A percentile compares a stretch with the other conserved stretches of the same genome.
phyloP scores from a whole-genome alignment of 2,329 filamentous ascomycete species.

The Arthrobotrys musiformis region DNA sequence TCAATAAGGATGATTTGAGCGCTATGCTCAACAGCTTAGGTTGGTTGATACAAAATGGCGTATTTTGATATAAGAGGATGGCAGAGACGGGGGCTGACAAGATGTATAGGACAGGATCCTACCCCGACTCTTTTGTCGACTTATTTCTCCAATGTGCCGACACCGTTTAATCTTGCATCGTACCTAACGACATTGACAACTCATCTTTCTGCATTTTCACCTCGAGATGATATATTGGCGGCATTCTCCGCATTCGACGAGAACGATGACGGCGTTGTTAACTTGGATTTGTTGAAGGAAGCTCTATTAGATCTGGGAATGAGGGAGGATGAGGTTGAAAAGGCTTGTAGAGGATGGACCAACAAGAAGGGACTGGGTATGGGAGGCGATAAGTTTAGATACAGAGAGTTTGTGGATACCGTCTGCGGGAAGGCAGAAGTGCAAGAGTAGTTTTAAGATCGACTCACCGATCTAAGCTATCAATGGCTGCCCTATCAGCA shows the following conservation, averaged over 20 bases:
- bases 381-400: slow-evolving; percentile 86
- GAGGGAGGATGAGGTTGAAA: slow-evolving; percentile 78
- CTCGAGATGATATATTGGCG: slow-evolving; percentile 81
- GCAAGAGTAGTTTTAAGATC: slow-evolving; percentile 52
- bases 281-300: slow-evolving; percentile 82
- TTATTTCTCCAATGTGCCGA: slow-evolving; percentile 81
- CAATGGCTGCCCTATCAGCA: no score
- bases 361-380: slow-evolving; percentile 73
- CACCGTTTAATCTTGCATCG: slow-evolving; percentile 82
- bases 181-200: slow-evolving; percentile 86
- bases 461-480: neutral
- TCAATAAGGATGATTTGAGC: slow-evolving; percentile 83
- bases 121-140: slow-evolving; percentile 74
- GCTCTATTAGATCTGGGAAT: slow-evolving; percentile 81
- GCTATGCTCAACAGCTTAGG: slow-evolving; percentile 89
- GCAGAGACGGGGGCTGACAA: neutral
- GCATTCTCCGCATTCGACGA: slow-evolving; percentile 96
- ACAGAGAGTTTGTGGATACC: slow-evolving; percentile 82
- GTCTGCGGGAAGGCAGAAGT: slow-evolving; percentile 59
- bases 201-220: slow-evolving; percentile 78
- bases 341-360: slow-evolving; percentile 86
- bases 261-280: slow-evolving; percentile 92
- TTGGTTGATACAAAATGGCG: slow-evolving; percentile 61
- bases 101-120: slow-evolving; percentile 75
- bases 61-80: neutral